A percentile compares a stretch with the other conserved stretches of the same genome.
Conservation (phyloP, 2,329 filamentous ascomycete species). For the Aureobasidium sp. region DNA sequence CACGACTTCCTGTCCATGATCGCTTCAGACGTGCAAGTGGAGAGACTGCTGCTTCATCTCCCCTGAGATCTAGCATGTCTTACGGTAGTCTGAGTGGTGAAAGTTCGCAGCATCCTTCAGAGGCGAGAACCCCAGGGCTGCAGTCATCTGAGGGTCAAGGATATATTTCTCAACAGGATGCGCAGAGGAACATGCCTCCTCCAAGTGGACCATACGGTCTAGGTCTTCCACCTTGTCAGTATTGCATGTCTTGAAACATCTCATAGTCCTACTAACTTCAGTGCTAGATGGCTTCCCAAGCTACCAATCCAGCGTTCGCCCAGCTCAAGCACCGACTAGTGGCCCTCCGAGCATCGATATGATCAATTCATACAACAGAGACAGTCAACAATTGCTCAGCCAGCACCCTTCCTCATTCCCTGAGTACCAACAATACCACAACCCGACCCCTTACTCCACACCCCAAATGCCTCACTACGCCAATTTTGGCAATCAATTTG, state of each 20-base stretch:
- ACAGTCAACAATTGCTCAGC: slow-evolving; percentile 20
- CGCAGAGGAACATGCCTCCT: slow-evolving; percentile 18
- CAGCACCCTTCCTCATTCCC: slow-evolving; percentile 22
- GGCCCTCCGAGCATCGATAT: slow-evolving; percentile 15
- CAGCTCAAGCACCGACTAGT: slow-evolving; percentile 11
- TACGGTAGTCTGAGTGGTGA: slow-evolving; percentile 26
- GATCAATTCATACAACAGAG: slow-evolving; percentile 19
- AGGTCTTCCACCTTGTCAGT: slow-evolving; percentile 28
- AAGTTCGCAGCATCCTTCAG: slow-evolving; percentile 1
- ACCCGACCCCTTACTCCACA: slow-evolving; percentile 18
- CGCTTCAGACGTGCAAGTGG: slow-evolving; percentile 34
- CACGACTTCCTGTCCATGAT: slow-evolving; percentile 39
- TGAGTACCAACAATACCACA: slow-evolving; percentile 22
- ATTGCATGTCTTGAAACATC: not conserved
- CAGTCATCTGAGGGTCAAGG: not conserved
- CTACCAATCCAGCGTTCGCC: slow-evolving; percentile 16
- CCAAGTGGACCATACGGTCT: slow-evolving; percentile 23
- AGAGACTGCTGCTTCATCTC: slow-evolving; percentile 36
- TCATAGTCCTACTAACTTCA: slow-evolving; percentile 17
- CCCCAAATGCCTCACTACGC: slow-evolving; percentile 23
- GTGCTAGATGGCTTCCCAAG: slow-evolving; percentile 14
- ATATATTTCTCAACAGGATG: slow-evolving; percentile 10
- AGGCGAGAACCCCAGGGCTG: slow-evolving; percentile 4
- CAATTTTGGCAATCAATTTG: slow-evolving; percentile 7
- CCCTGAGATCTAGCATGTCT: slow-evolving; percentile 41